Evolutionary conservation across 2,329 filamentous ascomycete genomes (phyloP).

Genomic region (Xylaria sp.): DNA sequence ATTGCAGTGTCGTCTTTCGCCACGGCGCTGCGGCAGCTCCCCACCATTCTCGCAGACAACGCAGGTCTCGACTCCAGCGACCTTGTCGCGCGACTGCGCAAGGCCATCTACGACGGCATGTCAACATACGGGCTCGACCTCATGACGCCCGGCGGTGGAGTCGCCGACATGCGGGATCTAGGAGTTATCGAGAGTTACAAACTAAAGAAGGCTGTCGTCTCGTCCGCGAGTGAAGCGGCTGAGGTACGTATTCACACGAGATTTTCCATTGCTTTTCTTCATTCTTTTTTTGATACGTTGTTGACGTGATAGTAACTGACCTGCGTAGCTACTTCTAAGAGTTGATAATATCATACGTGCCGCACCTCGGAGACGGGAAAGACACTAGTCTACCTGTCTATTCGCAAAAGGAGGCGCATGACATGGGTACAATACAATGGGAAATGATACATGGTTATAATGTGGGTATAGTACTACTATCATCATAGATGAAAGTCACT

Average conservation of each 20-base stretch:
- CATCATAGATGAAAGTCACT: conserved; percentile 35
- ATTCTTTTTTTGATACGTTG: not conserved
- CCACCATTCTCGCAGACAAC: conserved; percentile 97
- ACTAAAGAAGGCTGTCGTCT: conserved; percentile 97
- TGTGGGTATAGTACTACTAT: conserved; percentile 36
- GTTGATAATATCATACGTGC: conserved; percentile 98
- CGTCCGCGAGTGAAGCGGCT: conserved; percentile 93
- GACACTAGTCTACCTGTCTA: conserved; percentile 64
- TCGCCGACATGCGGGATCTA: conserved; percentile 94
- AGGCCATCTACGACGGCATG: conserved; percentile 94
- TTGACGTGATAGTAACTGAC: not conserved
- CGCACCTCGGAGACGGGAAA: conserved; percentile 84
- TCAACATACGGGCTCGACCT: conserved; percentile 92
- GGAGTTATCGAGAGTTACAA: conserved; percentile 99
- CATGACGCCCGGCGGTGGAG: conserved; percentile 87
- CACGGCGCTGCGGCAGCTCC: conserved; percentile 87
- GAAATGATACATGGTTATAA: conserved; percentile 9
- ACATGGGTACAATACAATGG: not conserved
- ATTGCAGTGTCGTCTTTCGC: conserved; percentile 92
- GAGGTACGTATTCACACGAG: conserved; percentile 73
- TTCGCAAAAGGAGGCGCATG: not conserved
- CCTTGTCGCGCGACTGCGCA: conserved; percentile 88
- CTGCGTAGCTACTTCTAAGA: conserved; percentile 79
- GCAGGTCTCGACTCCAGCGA: conserved; percentile 96
- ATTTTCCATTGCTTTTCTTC: not conserved